Conservation (phyloP, 2,329 filamentous ascomycete species). For the Fusarium papillatum region DNA sequence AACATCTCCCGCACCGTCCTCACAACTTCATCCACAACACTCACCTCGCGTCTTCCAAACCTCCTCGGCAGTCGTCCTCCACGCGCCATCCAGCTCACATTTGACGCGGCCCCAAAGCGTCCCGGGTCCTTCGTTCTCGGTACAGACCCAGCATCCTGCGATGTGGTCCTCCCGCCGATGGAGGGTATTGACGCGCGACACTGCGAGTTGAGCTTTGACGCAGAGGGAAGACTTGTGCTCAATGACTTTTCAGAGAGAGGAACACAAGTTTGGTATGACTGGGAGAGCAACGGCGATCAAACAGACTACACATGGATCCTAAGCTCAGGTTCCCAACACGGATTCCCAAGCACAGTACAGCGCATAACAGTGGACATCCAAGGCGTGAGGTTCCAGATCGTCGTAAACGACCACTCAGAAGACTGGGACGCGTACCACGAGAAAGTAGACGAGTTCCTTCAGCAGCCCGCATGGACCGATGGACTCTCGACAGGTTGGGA, state of each 20-base stretch:
- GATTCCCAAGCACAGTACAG: constrained; percentile 50
- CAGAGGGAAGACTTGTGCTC: constrained; percentile 52
- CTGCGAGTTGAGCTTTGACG: constrained; percentile 56
- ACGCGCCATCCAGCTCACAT: constrained; percentile 52
- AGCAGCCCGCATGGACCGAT: constrained; percentile 45
- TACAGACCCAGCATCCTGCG: constrained; percentile 51
- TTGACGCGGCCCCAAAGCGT: constrained; percentile 49
- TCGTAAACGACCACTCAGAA: constrained; percentile 52
- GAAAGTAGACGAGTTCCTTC: constrained; percentile 51
- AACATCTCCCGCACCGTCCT: constrained; percentile 47
- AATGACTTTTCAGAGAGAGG: constrained; percentile 54
- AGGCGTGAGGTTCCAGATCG: constrained; percentile 53
- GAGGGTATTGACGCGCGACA: constrained; percentile 52
- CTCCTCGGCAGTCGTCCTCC: constrained; percentile 43
- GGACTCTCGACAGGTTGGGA: constrained; percentile 47
- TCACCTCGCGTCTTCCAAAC: constrained; percentile 47
- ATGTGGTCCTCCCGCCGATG: constrained; percentile 52
- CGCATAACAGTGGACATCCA: constrained; percentile 56
- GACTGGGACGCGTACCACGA: constrained; percentile 50
- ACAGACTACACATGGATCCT: constrained; percentile 53
- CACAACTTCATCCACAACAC: constrained; percentile 40
- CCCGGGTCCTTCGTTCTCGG: constrained; percentile 55
- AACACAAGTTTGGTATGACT: constrained; percentile 59
- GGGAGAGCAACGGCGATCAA: constrained; percentile 54
- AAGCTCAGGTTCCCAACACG: constrained; percentile 47